phyloP scores from a whole-genome alignment of 352 stramenopile genomes.

The Chrysophaeum taylorii region DNA sequence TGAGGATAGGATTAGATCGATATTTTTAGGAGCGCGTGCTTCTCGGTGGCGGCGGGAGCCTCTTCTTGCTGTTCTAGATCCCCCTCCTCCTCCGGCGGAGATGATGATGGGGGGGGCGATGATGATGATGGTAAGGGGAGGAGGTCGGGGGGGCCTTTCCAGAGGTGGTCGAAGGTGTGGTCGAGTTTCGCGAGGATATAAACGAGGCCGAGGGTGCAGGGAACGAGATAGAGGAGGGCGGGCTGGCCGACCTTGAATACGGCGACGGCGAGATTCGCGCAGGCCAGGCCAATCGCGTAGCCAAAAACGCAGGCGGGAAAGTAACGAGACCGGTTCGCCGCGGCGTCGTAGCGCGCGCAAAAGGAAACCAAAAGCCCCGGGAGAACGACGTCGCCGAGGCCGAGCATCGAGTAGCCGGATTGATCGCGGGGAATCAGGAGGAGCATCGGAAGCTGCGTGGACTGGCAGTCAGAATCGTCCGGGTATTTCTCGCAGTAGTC shows the following conservation, averaged over 20 bases:
- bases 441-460: constrained; percentile 76
- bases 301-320: constrained; percentile 77
- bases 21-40: background rate
- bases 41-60: background rate
- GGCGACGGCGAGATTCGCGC: constrained; percentile 84
- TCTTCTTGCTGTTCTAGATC: background rate
- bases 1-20: background rate
- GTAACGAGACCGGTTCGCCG: constrained; percentile 52
- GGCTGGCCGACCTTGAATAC: constrained; percentile 80
- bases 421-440: constrained; percentile 83
- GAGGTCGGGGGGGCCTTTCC: constrained; percentile 54
- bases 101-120: no score
- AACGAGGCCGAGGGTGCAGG: constrained; percentile 72
- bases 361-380: constrained; percentile 87
- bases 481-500: constrained; percentile 60
- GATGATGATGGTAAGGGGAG: no score
- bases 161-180: constrained; percentile 72
- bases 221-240: constrained; percentile 88
- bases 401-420: constrained; percentile 77
- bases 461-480: constrained; percentile 3
- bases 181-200: constrained; percentile 55
- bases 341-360: constrained; percentile 81
- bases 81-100: background rate
- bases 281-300: constrained; percentile 79
- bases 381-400: constrained; percentile 82